Evolutionary conservation across 768 basidiomycete species (phyloP), one percentile per base, ranked within the genome.

Genomic region (Mrakia blollopis): DNA sequence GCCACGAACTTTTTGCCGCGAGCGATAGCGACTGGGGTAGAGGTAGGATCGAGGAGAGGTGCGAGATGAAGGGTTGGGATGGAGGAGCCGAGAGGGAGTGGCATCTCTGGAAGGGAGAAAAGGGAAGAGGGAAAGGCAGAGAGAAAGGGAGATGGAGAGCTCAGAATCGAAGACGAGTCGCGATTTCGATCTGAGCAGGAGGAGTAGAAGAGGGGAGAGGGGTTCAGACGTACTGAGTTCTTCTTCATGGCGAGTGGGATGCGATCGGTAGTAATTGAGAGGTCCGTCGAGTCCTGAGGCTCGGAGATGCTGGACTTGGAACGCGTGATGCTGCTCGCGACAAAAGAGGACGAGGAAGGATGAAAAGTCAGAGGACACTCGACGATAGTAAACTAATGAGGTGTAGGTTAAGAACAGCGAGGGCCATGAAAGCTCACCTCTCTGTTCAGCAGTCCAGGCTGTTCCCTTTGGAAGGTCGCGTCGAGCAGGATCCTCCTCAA

Each of bases 261-360:
- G 65, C 11, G 65, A 68, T 32, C 65, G 65, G 35, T 68, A 68
- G 65, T 68, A 68, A 39, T 35, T 39, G 11, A 68, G 65, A 37
- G 65, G 65, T 18, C 65, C 65, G 37, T 35, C 35, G 35, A 68
- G 35, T 35, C 65, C 65, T 35, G 65, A 68, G 11, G 65, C 10
- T 5, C 35, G 37, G 37, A 68, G 65, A 9, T 68, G 65, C 6
- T 35, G 11, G 4, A 14, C 16, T 37, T 37, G 65, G 37, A 37
- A 39, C 11, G 65, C 14, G 14, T 35, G 35, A 23, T 68, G 65
- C 65, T 68, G 62, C 4, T 16, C 35, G 35, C 47, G 47, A 18
- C 13, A 44, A 30, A 30, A 41, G 65, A 37, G 37, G 62, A 37
- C 18, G 16, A 63, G 62, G n/a, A 25, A 25, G 21, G 16, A 63